Conservation (phyloP, 2,329 filamentous ascomycete species). For the Thyridium curvatum region DNA sequence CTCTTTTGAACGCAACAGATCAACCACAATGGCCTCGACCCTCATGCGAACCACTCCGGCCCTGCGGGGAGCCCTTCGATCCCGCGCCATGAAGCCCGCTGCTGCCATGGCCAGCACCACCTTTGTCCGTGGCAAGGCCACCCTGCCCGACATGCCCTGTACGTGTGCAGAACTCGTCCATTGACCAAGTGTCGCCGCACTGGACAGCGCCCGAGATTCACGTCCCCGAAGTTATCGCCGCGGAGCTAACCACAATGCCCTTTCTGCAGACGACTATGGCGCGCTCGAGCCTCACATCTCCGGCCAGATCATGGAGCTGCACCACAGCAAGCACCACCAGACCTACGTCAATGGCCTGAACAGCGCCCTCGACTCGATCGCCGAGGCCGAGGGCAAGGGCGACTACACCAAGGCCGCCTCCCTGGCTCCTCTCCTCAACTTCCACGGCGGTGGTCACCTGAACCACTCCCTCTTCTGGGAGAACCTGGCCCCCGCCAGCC, state of each 20-base stretch:
- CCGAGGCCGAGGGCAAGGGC: slow-evolving; percentile 56
- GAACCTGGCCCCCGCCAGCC: slow-evolving; percentile 65
- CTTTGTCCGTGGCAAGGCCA: slow-evolving; percentile 83
- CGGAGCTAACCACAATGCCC: not conserved
- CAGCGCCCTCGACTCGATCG: slow-evolving; percentile 54
- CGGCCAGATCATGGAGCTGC: slow-evolving; percentile 73
- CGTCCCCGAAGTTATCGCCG: not conserved
- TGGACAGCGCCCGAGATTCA: too few species aligned
- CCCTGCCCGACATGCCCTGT: slow-evolving; percentile 79
- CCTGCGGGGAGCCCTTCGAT: slow-evolving; percentile 63
- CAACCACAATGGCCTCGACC: slow-evolving; percentile 63
- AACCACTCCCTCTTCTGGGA: slow-evolving; percentile 94
- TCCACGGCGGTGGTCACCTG: slow-evolving; percentile 88
- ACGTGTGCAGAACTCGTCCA: slow-evolving; percentile 14
- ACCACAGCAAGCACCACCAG: slow-evolving; percentile 75
- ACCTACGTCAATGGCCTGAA: slow-evolving; percentile 75
- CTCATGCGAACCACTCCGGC: slow-evolving; percentile 66
- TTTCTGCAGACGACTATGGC: slow-evolving; percentile 76
- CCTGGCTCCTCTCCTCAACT: slow-evolving; percentile 58
- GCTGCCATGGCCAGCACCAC: slow-evolving; percentile 65
- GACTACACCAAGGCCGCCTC: slow-evolving; percentile 45
- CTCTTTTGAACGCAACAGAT: too few species aligned
- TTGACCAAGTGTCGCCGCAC: too few species aligned
- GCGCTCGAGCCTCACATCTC: slow-evolving; percentile 84
- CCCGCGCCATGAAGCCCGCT: slow-evolving; percentile 52